Conservation (phyloP, 352 stramenopile species). For the Saprolegnia parasitica region DNA sequence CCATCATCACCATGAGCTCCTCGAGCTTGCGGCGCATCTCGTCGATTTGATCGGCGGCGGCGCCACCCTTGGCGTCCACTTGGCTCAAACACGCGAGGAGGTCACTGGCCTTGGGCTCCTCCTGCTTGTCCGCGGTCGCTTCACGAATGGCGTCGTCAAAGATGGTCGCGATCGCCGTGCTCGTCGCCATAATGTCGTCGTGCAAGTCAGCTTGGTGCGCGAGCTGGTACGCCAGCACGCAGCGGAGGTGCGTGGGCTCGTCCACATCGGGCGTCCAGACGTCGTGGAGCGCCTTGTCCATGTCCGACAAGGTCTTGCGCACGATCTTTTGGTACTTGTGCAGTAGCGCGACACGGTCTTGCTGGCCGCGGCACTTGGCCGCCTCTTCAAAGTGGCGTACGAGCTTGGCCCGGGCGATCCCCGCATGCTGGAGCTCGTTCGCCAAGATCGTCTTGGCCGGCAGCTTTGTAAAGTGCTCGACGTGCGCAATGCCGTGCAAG, state of each 20-base stretch:
- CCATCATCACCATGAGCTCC: background rate
- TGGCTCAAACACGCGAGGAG: background rate
- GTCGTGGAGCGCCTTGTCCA: constrained; percentile 5
- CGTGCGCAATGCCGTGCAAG: background rate
- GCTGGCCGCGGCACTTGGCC: constrained; percentile 1
- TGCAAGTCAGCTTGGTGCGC: constrained; percentile 1
- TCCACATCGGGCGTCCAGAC: constrained; percentile 12
- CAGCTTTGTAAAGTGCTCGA: constrained; percentile 11
- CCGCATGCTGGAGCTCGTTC: background rate
- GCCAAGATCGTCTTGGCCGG: background rate
- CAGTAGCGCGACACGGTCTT: background rate
- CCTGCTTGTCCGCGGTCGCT: background rate
- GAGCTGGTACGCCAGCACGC: constrained; percentile 19
- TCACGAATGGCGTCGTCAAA: background rate
- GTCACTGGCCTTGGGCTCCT: constrained; percentile 14
- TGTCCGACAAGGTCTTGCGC: background rate
- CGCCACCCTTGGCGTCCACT: background rate
- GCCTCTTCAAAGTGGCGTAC: background rate
- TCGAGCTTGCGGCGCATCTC: background rate
- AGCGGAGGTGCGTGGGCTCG: background rate
- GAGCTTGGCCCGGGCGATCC: background rate
- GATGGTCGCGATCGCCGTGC: background rate
- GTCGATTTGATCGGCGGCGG: background rate
- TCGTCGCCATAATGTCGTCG: background rate
- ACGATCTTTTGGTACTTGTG: background rate